A percentile compares a stretch with the other conserved stretches of the same genome.
phyloP scores from a whole-genome alignment of 345 rosid genomes.

The Sisymbrium irio region DNA sequence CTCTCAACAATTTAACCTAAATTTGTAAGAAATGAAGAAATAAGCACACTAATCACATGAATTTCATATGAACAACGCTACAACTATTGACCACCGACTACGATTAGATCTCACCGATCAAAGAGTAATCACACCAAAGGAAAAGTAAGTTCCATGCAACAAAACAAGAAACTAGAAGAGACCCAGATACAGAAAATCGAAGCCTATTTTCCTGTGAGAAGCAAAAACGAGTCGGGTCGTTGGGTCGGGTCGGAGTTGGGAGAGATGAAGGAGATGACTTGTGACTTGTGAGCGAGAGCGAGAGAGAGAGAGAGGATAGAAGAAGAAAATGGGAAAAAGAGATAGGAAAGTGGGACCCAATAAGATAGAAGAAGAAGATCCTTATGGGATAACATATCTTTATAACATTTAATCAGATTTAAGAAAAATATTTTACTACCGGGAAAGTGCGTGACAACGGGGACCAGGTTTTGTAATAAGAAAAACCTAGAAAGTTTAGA shows the following conservation, averaged over 20 bases:
- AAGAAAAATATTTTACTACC: neutral
- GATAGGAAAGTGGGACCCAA: slow-evolving; percentile 31
- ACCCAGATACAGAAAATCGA: neutral
- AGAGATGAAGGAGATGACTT: slow-evolving; percentile 9
- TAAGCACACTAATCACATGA: neutral
- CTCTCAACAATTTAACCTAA: neutral
- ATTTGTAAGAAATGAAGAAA: neutral
- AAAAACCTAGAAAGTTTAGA: neutral
- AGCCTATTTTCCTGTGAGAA: neutral
- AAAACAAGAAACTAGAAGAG: neutral
- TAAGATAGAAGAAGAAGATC: slow-evolving; percentile 30
- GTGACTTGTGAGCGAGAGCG: neutral
- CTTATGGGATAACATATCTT: neutral
- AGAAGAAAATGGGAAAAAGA: slow-evolving; percentile 18
- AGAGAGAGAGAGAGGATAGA: slow-evolving; percentile 9
- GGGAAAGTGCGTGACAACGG: slow-evolving; percentile 20
- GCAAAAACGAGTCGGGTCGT: neutral
- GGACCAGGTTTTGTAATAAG: neutral
- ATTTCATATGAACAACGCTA: neutral
- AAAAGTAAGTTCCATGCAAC: neutral
- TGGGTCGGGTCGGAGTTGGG: neutral
- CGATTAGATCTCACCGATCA: slow-evolving; percentile 11
- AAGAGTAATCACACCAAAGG: neutral
- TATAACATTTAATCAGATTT: neutral
- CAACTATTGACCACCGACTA: slow-evolving; percentile 1